Conservation (phyloP, 495 filamentous ascomycete species). For the Extremus antarcticus region DNA sequence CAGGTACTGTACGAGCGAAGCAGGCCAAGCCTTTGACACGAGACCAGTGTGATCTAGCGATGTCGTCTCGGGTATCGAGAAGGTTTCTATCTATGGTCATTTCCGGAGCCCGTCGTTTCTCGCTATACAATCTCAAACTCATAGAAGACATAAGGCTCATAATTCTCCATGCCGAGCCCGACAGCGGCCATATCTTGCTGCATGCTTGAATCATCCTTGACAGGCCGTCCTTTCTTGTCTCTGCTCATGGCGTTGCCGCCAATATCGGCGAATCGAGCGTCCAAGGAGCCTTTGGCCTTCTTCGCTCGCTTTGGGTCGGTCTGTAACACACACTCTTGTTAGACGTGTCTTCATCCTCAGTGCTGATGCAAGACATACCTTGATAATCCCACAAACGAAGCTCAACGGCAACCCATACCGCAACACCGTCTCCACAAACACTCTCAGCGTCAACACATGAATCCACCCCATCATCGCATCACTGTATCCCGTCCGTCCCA, state of each 20-base stretch:
- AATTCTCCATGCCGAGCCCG: constrained; percentile 58
- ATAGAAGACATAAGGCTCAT: constrained; percentile 94
- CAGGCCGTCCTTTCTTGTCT: constrained; percentile 85
- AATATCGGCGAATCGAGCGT: constrained; percentile 78
- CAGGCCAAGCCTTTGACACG: too few species aligned
- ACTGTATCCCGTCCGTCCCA: constrained; percentile 80
- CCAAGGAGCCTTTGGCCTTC: constrained; percentile 69
- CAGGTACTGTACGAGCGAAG: too few species aligned
- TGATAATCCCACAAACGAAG: constrained; percentile 71
- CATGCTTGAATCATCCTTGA: constrained; percentile 68
- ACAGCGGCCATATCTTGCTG: constrained; percentile 68
- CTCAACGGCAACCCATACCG: constrained; percentile 84
- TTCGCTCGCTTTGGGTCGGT: constrained; percentile 71
- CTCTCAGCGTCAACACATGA: constrained; percentile 78
- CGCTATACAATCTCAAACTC: constrained; percentile 62
- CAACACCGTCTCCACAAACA: constrained; percentile 94
- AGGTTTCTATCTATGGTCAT: too few species aligned
- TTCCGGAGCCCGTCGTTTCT: background rate
- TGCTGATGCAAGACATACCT: constrained; percentile 39
- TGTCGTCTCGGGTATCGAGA: too few species aligned
- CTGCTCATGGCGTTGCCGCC: constrained; percentile 89
- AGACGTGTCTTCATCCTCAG: background rate
- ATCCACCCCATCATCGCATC: constrained; percentile 92
- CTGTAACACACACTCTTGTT: constrained; percentile 34
- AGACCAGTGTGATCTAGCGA: too few species aligned